phyloP scores from a whole-genome alignment of 371 early-diverging fungal genomes.

The Circinella umbellata region DNA sequence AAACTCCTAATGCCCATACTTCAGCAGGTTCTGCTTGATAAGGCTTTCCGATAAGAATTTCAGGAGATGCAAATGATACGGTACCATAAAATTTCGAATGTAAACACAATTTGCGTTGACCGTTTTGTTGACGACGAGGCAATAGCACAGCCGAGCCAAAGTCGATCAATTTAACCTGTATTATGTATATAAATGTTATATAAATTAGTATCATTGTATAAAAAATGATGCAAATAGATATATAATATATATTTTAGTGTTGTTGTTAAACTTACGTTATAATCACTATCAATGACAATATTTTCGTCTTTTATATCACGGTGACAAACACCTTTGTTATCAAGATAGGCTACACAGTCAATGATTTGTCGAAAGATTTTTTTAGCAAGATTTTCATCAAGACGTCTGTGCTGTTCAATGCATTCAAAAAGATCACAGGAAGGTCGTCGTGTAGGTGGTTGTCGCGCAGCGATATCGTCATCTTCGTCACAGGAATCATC shows the following conservation, averaged over 20 bases:
- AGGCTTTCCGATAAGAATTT: constrained; percentile 71
- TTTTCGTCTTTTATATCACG: constrained; percentile 80
- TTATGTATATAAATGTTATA: background rate
- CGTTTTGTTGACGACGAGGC: constrained; percentile 38
- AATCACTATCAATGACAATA: constrained; percentile 76
- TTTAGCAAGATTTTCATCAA: constrained; percentile 64
- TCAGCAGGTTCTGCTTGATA: constrained; percentile 83
- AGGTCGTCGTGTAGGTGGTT: constrained; percentile 42
- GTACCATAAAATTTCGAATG: constrained; percentile 74
- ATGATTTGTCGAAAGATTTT: constrained; percentile 76
- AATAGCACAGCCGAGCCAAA: constrained; percentile 79
- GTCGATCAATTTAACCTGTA: constrained; percentile 76
- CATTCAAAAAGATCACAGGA: constrained; percentile 84
- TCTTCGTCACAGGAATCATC: constrained; percentile 1
- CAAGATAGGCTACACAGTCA: constrained; percentile 68
- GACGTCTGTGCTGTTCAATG: constrained; percentile 69
- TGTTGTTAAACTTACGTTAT: constrained; percentile 29
- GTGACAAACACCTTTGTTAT: constrained; percentile 59
- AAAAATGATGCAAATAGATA: background rate
- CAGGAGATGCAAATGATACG: constrained; percentile 74
- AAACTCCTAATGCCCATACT: constrained; percentile 81
- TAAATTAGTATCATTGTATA: background rate
- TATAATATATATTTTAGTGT: no score
- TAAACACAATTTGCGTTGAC: constrained; percentile 18
- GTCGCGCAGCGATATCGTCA: background rate